phyloP scores from a whole-genome alignment of 2,329 filamentous ascomycete species.

The Xylariaceae sp. region DNA sequence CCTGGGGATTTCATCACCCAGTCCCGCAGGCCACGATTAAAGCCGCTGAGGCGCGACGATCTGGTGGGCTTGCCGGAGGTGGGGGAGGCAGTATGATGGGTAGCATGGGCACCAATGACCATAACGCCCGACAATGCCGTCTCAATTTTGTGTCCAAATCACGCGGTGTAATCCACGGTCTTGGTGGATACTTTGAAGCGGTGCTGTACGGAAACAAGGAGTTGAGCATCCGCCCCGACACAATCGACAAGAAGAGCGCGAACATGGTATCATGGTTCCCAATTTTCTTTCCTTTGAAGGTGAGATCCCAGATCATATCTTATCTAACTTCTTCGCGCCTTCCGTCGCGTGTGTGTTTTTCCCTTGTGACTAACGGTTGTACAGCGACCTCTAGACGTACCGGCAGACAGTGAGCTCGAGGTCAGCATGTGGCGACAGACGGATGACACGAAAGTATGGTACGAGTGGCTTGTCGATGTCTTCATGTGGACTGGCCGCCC shows the following conservation, averaged over 20 bases:
- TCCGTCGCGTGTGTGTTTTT: not conserved
- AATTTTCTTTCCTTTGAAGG: conserved; percentile 95
- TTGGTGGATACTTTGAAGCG: conserved; percentile 94
- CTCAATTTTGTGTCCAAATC: conserved; percentile 74
- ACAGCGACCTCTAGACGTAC: conserved; percentile 82
- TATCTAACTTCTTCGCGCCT: not conserved
- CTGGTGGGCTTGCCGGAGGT: conserved; percentile 61
- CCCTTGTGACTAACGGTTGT: conserved; percentile 1
- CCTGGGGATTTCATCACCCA: conserved; percentile 79
- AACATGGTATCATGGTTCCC: conserved; percentile 99
- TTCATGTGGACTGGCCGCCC: conserved; percentile 63
- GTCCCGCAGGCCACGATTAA: conserved; percentile 57
- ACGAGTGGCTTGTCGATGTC: conserved; percentile 93
- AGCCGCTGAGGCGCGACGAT: conserved; percentile 52
- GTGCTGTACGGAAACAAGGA: conserved; percentile 75
- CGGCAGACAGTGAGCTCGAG: conserved; percentile 78
- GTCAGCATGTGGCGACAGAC: conserved; percentile 96
- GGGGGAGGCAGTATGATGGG: conserved; percentile 71
- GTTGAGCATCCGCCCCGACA: conserved; percentile 87
- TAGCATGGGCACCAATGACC: conserved; percentile 79
- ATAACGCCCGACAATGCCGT: conserved; percentile 79
- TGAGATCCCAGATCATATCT: conserved; percentile 38
- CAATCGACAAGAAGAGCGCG: conserved; percentile 86
- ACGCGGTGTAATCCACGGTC: conserved; percentile 80
- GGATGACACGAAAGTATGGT: conserved; percentile 95